Evolutionary conservation across 371 early-diverging fungal genomes (phyloP).

Genomic region (Vairimorpha apis): DNA sequence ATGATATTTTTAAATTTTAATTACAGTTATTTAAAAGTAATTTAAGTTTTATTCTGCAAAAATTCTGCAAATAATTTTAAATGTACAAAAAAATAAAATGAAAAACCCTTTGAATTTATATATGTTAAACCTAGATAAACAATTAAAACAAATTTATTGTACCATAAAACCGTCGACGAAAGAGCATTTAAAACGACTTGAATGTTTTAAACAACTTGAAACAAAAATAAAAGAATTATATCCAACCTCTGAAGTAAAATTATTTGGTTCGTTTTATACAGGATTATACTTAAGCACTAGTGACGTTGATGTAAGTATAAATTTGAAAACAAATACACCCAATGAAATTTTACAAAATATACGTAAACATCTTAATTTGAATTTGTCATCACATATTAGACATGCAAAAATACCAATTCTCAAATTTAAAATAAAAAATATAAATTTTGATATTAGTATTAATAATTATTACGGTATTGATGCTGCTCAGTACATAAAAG

Average conservation of each 20-base stretch:
- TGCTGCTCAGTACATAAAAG: slow-evolving; percentile 66
- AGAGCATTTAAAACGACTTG: slow-evolving; percentile 7
- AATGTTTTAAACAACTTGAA: slow-evolving; percentile 25
- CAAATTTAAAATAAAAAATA: slow-evolving; percentile 71
- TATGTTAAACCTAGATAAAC: slow-evolving; percentile 28
- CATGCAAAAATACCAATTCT: slow-evolving; percentile 74
- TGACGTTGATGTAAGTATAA: slow-evolving; percentile 55
- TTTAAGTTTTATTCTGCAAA: background rate
- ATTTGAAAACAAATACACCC: background rate
- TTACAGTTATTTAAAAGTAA: background rate
- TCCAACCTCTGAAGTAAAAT: slow-evolving; percentile 17
- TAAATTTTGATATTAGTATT: slow-evolving; percentile 74
- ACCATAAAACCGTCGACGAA: slow-evolving; percentile 18
- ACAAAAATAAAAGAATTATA: slow-evolving; percentile 19
- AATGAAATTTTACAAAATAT: slow-evolving; percentile 42
- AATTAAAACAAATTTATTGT: slow-evolving; percentile 23
- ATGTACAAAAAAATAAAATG: background rate
- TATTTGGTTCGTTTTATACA: slow-evolving; percentile 47
- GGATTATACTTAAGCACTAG: slow-evolving; percentile 32
- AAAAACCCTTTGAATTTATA: too few relatives aligned
- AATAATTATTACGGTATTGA: slow-evolving; percentile 68
- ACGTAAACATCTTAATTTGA: slow-evolving; percentile 7
- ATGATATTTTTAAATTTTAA: background rate
- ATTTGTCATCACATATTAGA: slow-evolving; percentile 21
- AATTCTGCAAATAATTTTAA: background rate